These are phyloP conservation scores for Dendrobium huoshanense DNA, from an alignment of 106 monocot genomes.

Conservation along the genomic window DNA sequence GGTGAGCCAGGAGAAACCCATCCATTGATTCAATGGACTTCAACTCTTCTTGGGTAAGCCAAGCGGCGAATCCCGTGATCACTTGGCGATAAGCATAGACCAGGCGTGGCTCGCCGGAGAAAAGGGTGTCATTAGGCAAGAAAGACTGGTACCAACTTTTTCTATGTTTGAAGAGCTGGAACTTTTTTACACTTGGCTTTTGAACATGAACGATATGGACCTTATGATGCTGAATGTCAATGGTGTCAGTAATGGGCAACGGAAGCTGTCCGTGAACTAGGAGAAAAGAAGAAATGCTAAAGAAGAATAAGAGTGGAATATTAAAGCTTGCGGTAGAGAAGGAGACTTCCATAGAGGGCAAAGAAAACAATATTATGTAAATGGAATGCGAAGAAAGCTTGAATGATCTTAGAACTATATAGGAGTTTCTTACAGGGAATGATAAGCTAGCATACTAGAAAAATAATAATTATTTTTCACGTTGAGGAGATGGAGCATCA, in stretches of 20 bases:
- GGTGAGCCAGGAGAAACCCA: conserved; percentile 22
- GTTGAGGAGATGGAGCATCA: no score
- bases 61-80: conserved; percentile 11
- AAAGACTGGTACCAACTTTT: background rate
- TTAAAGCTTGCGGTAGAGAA: background rate
- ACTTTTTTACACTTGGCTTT: background rate
- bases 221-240: background rate
- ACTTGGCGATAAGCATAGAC: conserved; percentile 17
- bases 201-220: conserved; percentile 3
- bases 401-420: no score
- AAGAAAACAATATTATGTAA: background rate
- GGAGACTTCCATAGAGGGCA: background rate
- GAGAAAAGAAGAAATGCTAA: background rate
- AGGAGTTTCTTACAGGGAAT: no score
- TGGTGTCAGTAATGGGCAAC: background rate
- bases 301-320: background rate
- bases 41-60: conserved; percentile 4
- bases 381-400: no score
- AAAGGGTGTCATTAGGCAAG: background rate
- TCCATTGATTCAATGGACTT: background rate
- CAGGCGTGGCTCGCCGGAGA: conserved; percentile 8
- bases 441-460: no score
- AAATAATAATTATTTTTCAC: no score
- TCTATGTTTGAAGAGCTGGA: conserved; percentile 4
- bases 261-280: background rate